Conservation (phyloP, 2,329 filamentous ascomycete species). For the Aspergillus sergii region DNA sequence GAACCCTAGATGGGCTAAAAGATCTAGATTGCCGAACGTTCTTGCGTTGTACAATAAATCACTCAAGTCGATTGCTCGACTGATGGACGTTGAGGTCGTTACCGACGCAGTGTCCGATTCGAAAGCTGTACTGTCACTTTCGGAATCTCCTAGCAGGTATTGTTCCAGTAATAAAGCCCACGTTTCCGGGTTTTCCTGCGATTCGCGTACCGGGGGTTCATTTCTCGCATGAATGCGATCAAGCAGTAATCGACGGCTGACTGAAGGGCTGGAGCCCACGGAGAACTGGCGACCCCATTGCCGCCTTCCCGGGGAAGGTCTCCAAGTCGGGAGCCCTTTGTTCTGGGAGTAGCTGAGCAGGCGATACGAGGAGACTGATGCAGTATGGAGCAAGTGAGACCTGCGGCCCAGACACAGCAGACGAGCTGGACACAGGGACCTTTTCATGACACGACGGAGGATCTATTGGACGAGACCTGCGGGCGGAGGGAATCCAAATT, state of each 20-base stretch:
- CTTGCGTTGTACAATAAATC: conserved; percentile 36
- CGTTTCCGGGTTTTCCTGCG: conserved; percentile 26
- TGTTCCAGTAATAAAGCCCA: conserved; percentile 41
- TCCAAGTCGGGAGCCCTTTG: conserved; percentile 10
- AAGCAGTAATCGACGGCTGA: conserved; percentile 24
- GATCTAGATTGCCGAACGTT: conserved; percentile 31
- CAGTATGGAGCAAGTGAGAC: conserved; percentile 20
- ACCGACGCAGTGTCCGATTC: background rate
- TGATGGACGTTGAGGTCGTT: conserved; percentile 19
- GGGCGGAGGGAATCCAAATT: conserved; percentile 31
- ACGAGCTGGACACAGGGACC: conserved; percentile 40
- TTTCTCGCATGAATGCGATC: conserved; percentile 11
- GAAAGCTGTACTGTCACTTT: conserved; percentile 9
- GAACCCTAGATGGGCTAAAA: conserved; percentile 45
- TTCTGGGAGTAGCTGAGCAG: conserved; percentile 12
- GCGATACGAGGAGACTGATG: conserved; percentile 13
- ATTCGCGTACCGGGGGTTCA: conserved; percentile 20
- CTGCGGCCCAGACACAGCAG: conserved; percentile 37
- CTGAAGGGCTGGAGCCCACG: conserved; percentile 14
- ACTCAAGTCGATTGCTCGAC: conserved; percentile 33
- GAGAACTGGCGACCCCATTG: conserved; percentile 28
- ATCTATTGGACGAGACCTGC: conserved; percentile 27
- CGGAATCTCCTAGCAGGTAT: conserved; percentile 31
- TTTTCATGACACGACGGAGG: conserved; percentile 46
- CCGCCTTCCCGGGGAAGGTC: conserved; percentile 13